Evolutionary conservation across 192 early-diverging fungal genomes (phyloP), one percentile per base, ranked within the genome.

Genomic region (Rhizoclosmatium globosum): DNA sequence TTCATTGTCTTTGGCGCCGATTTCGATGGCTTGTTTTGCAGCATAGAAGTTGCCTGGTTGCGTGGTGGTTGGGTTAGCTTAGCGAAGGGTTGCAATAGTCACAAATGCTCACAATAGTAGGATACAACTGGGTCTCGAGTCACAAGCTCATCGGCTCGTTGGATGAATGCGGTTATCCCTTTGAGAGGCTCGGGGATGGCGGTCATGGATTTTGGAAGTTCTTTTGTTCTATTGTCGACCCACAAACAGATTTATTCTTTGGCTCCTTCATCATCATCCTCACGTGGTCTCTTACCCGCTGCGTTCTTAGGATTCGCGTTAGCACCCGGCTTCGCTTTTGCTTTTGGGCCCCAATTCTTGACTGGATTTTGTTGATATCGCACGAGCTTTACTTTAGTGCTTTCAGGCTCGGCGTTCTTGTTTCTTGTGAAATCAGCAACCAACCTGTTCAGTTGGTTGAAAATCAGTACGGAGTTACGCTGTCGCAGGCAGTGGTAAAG

Each of bases 281-380:
- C 50, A 7, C 50, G 50, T 53, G 50, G 50, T 17, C 50, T 53
- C 50, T 53, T 53, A 13, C 50, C 50, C 50, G 6, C 17, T 53
- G 9, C 50, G 9, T 53, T 53, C 50, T 17, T 17, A 17, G 9
- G 50, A 58, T 68, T 45, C 59, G 48, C 60, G 11, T 58, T 38
- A 65, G 64, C 64, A 23, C 72, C 66, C n/a, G 74, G 74, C 56
- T 68, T 66, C 23, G 68, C 64, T 43, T 46, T 64, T 4, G 78
- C 94, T 82, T 97, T 97, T 50, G 98, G 98, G 0, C 98, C 98
- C 98, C 98, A 99, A 84, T 94, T 91, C 71, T 92, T 92, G 31
- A 92, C 91, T n/a, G 98, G 98, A 78, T 99, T 99, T 70, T 93
- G 84, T 81, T 99, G 97, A 84, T 93, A 98, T 71, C 98, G 90